phyloP scores from a whole-genome alignment of 257 asterid species.

The Solanum pinnatisectum region DNA sequence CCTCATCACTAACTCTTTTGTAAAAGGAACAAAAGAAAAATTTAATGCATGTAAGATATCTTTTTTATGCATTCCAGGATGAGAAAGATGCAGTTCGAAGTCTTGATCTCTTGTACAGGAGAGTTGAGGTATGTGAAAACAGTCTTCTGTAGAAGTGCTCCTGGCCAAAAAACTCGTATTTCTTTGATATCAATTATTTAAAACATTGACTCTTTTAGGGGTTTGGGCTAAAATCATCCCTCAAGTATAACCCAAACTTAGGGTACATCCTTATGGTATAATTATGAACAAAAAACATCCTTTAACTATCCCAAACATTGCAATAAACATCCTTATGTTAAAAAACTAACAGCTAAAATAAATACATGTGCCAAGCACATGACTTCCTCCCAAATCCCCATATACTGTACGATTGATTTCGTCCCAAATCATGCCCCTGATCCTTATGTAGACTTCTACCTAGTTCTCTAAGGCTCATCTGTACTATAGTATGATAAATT shows the following conservation, averaged over 20 bases:
- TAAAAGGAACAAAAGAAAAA: not conserved
- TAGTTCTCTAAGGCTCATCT: not conserved
- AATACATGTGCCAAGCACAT: not conserved
- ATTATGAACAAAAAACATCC: no score
- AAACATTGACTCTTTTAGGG: not conserved
- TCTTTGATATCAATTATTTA: not conserved
- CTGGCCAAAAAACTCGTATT: not conserved
- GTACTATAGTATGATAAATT: not conserved
- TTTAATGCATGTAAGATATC: not conserved
- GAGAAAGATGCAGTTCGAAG: constrained; percentile 94
- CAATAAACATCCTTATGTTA: not conserved
- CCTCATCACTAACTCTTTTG: not conserved
- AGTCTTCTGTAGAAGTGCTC: not conserved
- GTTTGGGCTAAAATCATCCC: not conserved
- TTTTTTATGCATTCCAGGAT: constrained; percentile 40
- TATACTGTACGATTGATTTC: not conserved
- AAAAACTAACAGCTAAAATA: not conserved
- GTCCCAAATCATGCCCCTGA: not conserved
- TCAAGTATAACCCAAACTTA: not conserved
- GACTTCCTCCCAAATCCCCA: not conserved
- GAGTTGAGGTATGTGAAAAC: constrained; percentile 65
- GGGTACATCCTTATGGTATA: not conserved
- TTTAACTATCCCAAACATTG: not conserved
- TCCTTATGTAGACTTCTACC: not conserved
- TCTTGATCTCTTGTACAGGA: constrained; percentile 91